Percentiles rank a stretch among this genome's conserved stretches.
phyloP scores from a whole-genome alignment of 306 rosid genomes.

The Medicago lupulina region DNA sequence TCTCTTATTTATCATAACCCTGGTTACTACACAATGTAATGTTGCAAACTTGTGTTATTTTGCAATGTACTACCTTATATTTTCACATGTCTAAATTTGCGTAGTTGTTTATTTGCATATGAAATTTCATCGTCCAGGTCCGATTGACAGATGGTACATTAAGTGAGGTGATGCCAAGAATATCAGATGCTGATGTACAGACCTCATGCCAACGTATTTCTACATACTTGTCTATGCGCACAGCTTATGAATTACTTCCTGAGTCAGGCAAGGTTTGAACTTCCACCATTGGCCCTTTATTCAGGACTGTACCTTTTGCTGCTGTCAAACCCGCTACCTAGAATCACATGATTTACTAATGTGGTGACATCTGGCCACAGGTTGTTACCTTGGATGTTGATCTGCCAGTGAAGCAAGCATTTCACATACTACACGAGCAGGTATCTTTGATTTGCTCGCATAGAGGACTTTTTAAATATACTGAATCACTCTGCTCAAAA shows the following conservation, averaged over 20 bases:
- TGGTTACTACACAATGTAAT: not conserved
- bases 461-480: slow-evolving; percentile 10
- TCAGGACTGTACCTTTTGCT: slow-evolving; percentile 28
- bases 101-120: slow-evolving; percentile 36
- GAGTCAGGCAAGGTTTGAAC: slow-evolving; percentile 99
- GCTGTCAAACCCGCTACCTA: slow-evolving; percentile 17
- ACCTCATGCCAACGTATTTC: slow-evolving; percentile 82
- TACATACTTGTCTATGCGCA: slow-evolving; percentile 72
- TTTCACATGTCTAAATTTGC: slow-evolving; percentile 3
- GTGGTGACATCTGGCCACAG: slow-evolving; percentile 54
- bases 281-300: slow-evolving; percentile 39
- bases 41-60: slow-evolving; percentile 21
- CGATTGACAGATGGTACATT: slow-evolving; percentile 68
- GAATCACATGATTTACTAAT: slow-evolving; percentile 33
- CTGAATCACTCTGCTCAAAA: slow-evolving; percentile 20
- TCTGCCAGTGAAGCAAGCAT: slow-evolving; percentile 96
- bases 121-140: slow-evolving; percentile 56
- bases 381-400: slow-evolving; percentile 89
- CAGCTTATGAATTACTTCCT: slow-evolving; percentile 92
- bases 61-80: slow-evolving; percentile 32
- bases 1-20: slow-evolving; percentile 25
- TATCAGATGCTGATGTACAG: slow-evolving; percentile 82
- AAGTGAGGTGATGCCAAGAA: slow-evolving; percentile 66
- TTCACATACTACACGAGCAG: slow-evolving; percentile 96
- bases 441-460: slow-evolving; percentile 48